Evolutionary conservation across 768 basidiomycete genomes (phyloP), one percentile per base, ranked within the genome.

Genomic region (Leccinellum albellum): DNA sequence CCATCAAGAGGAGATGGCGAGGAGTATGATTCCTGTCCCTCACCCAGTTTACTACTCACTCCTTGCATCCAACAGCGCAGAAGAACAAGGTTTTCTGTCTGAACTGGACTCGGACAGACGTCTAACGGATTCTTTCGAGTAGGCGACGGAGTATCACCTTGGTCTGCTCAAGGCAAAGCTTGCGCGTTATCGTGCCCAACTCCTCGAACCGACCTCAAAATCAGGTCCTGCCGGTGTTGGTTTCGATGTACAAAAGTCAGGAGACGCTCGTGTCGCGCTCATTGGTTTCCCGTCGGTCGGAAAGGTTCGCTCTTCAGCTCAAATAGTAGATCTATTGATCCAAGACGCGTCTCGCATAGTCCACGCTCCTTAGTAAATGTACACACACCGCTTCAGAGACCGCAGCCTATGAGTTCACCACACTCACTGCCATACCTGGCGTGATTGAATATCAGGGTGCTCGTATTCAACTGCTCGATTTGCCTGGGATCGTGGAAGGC

Each of bases 251-350:
- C 89, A 88, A 68, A 88, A 87, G 64, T 83, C 82, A 50, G 93
- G 94, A 58, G 94, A 96, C 76, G 93, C 94, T 42, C 78, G 93
- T 67, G 89, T 95, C 23, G 91, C 93, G 21, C 76, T 97, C 54
- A 97, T 97, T 47, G 95, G 96, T 9, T 97, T 98, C 73, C 96
- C 95, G 0, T 96, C 94, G 6, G 94, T 97, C 48, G 96, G 95
- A 67, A 91, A 91, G 80, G 88, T 82, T 60, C 45, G 62, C 50
- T 31, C 17, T 44, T 44, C 13, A 17, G 51, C 15, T 44, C 20
- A 21, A 0, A 23, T 32, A 26, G 33, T 32, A 28, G 23, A 24
- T 56, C 15, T 13, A 13, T 37, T 51, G 23, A n/a, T 20, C 56
- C 65, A 51, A 64, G 6, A 51, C 28, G 55, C 26, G 31, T 50